Conservation (phyloP, 805 yeast genomes). For the Saccharomycopsis guyanensis region DNA sequence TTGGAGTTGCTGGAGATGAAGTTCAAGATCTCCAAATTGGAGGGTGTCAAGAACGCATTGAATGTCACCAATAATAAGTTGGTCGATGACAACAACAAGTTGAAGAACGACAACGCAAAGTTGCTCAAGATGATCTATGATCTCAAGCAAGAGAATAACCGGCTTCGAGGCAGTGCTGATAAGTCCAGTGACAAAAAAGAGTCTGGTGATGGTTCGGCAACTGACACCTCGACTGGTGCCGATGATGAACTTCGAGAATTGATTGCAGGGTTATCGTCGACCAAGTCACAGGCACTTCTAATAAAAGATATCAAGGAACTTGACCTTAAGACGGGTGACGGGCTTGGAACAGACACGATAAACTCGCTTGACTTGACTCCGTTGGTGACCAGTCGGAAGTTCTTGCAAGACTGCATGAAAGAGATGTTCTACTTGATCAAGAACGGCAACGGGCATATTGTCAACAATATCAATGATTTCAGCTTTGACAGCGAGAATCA, state of each 20-base stretch:
- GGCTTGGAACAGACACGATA: neutral
- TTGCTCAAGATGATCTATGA: constrained; percentile 10
- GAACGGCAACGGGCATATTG: constrained; percentile 19
- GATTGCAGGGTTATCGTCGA: constrained; percentile 13
- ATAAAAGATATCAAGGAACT: constrained; percentile 17
- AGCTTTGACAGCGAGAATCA: constrained; percentile 11
- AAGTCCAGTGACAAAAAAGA: neutral
- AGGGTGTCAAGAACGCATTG: constrained; percentile 42
- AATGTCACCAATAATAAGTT: constrained; percentile 19
- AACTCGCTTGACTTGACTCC: constrained; percentile 20
- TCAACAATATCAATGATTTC: constrained; percentile 17
- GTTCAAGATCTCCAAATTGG: constrained; percentile 40
- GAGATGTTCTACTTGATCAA: constrained; percentile 25
- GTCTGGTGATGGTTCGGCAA: neutral
- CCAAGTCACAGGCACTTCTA: constrained; percentile 13
- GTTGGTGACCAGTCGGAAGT: constrained; percentile 24
- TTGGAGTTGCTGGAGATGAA: constrained; percentile 55
- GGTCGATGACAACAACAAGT: constrained; percentile 9
- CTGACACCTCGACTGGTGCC: neutral
- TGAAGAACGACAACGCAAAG: constrained; percentile 15
- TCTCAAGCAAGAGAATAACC: constrained; percentile 13
- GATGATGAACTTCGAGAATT: constrained; percentile 17
- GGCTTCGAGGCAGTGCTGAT: neutral
- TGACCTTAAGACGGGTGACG: constrained; percentile 1
- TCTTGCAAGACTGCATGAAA: constrained; percentile 25